Evolutionary conservation across 805 yeast genomes (phyloP).

Genomic region (Myxozyma kluyveri): DNA sequence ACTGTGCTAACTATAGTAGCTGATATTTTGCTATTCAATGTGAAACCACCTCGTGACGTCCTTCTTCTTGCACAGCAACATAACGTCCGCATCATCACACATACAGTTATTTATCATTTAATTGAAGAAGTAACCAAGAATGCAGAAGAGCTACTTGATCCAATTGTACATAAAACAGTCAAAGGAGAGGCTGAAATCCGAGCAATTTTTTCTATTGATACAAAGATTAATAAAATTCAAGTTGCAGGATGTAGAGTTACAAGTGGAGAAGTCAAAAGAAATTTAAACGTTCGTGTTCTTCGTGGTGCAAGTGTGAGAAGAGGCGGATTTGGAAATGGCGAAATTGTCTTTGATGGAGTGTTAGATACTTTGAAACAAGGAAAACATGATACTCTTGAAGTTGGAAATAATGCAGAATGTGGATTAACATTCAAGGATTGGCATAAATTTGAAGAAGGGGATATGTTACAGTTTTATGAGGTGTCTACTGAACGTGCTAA

Average conservation of each 20-base stretch:
- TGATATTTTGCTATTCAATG: slow-evolving; percentile 72
- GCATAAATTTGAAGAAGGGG: slow-evolving; percentile 71
- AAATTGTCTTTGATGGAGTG: slow-evolving; percentile 53
- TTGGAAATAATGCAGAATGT: slow-evolving; percentile 84
- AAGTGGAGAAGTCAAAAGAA: slow-evolving; percentile 63
- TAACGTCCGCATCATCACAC: slow-evolving; percentile 59
- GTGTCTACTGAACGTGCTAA: slow-evolving; percentile 58
- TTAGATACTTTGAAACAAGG: slow-evolving; percentile 74
- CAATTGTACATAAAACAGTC: slow-evolving; percentile 63
- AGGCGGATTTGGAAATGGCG: slow-evolving; percentile 29
- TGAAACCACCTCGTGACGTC: slow-evolving; percentile 63
- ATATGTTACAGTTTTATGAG: slow-evolving; percentile 69
- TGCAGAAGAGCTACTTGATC: slow-evolving; percentile 58
- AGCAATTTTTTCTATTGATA: slow-evolving; percentile 67
- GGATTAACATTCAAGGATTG: slow-evolving; percentile 72
- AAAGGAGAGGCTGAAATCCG: slow-evolving; percentile 66
- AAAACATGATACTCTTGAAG: slow-evolving; percentile 74
- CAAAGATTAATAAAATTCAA: slow-evolving; percentile 48
- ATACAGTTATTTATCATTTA: slow-evolving; percentile 80
- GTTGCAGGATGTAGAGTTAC: slow-evolving; percentile 87
- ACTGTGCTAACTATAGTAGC: slow-evolving; percentile 42
- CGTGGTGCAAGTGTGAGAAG: slow-evolving; percentile 46
- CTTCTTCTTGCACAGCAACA: slow-evolving; percentile 54
- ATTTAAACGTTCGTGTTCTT: slow-evolving; percentile 56
- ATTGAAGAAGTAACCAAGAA: slow-evolving; percentile 76